phyloP scores from a whole-genome alignment of 2,329 filamentous ascomycete genomes.

The Aspergillus spinulosporus region DNA sequence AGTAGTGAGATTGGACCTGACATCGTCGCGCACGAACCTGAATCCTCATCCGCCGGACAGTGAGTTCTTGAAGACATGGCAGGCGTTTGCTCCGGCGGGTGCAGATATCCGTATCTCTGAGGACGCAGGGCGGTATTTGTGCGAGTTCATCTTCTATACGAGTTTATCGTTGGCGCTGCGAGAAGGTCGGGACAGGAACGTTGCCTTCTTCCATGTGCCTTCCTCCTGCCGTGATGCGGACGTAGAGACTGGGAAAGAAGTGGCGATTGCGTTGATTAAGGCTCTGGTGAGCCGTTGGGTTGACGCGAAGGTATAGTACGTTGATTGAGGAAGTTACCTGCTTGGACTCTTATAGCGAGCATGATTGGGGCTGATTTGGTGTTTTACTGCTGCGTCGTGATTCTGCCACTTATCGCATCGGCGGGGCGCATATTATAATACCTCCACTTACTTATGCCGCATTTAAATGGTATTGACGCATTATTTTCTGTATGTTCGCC shows the following conservation, averaged over 20 bases:
- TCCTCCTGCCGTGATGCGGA: conserved; percentile 54
- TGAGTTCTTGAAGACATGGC: conserved; percentile 38
- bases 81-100: conserved; percentile 30
- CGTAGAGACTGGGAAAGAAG: conserved; percentile 40
- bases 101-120: conserved; percentile 59
- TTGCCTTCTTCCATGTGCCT: conserved; percentile 74
- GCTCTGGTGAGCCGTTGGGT: conserved; percentile 45
- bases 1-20: background rate
- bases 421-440: too few relatives aligned
- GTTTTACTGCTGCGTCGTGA: background rate
- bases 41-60: conserved; percentile 35
- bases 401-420: too few relatives aligned
- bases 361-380: background rate
- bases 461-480: too few relatives aligned
- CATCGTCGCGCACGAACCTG: background rate
- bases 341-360: conserved; percentile 1
- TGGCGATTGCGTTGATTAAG: conserved; percentile 47
- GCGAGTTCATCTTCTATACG: conserved; percentile 76
- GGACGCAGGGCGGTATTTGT: conserved; percentile 73
- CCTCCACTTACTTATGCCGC: too few relatives aligned
- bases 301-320: conserved; percentile 18
- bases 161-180: conserved; percentile 54
- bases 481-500: too few relatives aligned
- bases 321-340: background rate
- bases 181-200: conserved; percentile 41